phyloP scores from a whole-genome alignment of 768 basidiomycete species.

The Xerocomellus chrysenteron region DNA sequence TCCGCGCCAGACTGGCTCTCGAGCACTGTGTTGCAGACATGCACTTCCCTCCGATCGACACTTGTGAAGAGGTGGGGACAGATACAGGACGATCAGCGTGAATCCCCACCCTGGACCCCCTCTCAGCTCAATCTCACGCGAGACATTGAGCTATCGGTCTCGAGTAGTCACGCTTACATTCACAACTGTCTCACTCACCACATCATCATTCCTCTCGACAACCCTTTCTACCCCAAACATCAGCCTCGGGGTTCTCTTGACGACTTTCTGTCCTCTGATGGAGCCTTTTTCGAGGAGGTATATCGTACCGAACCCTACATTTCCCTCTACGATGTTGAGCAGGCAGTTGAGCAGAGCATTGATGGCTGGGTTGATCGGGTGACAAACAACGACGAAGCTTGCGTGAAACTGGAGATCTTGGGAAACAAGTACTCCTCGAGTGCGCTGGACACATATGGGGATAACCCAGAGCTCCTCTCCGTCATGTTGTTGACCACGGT shows the following conservation, averaged over 20 bases:
- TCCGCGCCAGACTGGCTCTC: conserved; percentile 19
- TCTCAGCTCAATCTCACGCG: conserved; percentile 23
- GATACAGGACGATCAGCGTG: conserved; percentile 29
- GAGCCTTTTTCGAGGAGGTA: conserved; percentile 6
- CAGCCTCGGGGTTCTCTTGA: conserved; percentile 4
- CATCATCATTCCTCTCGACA: too few species aligned
- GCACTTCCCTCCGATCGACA: conserved; percentile 8
- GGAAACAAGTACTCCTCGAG: conserved; percentile 27
- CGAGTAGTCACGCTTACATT: conserved; percentile 30
- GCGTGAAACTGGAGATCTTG: conserved; percentile 19
- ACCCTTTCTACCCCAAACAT: conserved; percentile 2
- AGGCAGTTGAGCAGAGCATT: conserved; percentile 28
- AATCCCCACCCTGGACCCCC: conserved; percentile 32
- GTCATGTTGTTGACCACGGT: conserved; percentile 39
- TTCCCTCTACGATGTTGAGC: conserved; percentile 39
- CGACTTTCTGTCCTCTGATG: conserved; percentile 1
- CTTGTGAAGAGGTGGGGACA: conserved; percentile 38
- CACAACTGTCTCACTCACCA: conserved; percentile 9
- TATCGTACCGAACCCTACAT: conserved; percentile 7
- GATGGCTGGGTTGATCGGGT: conserved; percentile 34
- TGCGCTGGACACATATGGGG: conserved; percentile 25
- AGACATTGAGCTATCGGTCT: conserved; percentile 38
- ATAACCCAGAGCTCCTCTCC: conserved; percentile 39
- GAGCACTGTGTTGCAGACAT: not conserved
- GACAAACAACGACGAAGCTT: not conserved